Evolutionary conservation across 1,284 basidiomycete species (phyloP).

Genomic region (Leucoagaricus sp.): DNA sequence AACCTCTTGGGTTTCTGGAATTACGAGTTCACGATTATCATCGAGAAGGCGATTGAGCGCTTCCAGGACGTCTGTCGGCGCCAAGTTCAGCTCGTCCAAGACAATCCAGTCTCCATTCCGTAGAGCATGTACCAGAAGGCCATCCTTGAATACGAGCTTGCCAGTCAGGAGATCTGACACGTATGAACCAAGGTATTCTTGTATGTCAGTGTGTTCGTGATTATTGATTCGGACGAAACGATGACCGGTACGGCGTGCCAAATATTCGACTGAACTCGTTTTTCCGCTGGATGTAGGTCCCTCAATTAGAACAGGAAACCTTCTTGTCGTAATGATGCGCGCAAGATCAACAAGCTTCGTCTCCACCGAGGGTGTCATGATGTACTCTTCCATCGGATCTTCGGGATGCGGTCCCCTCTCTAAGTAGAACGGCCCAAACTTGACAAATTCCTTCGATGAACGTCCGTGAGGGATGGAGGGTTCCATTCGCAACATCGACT

Average conservation of each 20-base stretch:
- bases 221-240: conserved; percentile 99
- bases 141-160: conserved; percentile 93
- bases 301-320: conserved; percentile 96
- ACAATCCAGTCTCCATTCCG: conserved; percentile 98
- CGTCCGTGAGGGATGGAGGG: conserved; percentile 45
- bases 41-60: conserved; percentile 96
- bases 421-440: conserved; percentile 93
- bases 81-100: conserved; percentile 96
- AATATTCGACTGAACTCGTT: conserved; percentile 96
- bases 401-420: conserved; percentile 71
- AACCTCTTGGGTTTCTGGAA: conserved; percentile 97
- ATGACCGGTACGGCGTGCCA: conserved; percentile 93
- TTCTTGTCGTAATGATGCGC: conserved; percentile 85
- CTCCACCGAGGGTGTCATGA: conserved; percentile 97
- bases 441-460: conserved; percentile 63
- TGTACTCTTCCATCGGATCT: conserved; percentile 78
- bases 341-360: conserved; percentile 92
- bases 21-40: conserved; percentile 95
- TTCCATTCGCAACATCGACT: conserved; percentile 72
- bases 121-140: conserved; percentile 90
- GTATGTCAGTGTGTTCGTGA: conserved; percentile 99
- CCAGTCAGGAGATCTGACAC: conserved; percentile 91
- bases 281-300: conserved; percentile 98
- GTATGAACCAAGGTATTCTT: conserved; percentile 98
- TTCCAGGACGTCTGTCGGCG: conserved; percentile 97